Conservation (phyloP, 805 yeast genomes). For the Lipomyces lipofer region DNA sequence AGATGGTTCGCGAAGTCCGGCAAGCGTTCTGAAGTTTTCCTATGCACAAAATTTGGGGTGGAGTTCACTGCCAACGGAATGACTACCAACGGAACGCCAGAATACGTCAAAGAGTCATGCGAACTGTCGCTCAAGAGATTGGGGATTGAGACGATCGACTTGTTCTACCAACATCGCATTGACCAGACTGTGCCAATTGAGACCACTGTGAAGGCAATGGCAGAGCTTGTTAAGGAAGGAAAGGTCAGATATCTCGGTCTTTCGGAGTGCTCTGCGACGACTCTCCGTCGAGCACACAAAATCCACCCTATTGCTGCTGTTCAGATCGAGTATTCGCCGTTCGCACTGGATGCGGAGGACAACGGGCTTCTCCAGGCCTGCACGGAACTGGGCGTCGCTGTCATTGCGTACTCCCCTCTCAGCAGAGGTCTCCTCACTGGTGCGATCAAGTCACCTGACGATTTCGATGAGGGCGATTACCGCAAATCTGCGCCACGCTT, state of each 20-base stretch:
- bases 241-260: conserved; percentile 69
- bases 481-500: conserved; percentile 58
- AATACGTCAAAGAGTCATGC: conserved; percentile 17
- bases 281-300: conserved; percentile 59
- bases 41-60: conserved; percentile 65
- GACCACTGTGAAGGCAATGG: conserved; percentile 56
- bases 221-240: conserved; percentile 64
- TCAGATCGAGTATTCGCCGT: conserved; percentile 77
- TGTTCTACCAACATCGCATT: conserved; percentile 74
- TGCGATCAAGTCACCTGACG: conserved; percentile 46
- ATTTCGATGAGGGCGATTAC: conserved; percentile 56
- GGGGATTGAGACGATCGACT: conserved; percentile 43
- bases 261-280: conserved; percentile 66
- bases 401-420: conserved; percentile 81
- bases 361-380: conserved; percentile 67
- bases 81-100: conserved; percentile 31
- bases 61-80: conserved; percentile 32
- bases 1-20: conserved; percentile 54
- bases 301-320: conserved; percentile 62
- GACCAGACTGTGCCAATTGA: conserved; percentile 59
- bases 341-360: conserved; percentile 56
- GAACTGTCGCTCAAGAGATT: conserved; percentile 26
- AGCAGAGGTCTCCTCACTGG: conserved; percentile 81
- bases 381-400: conserved; percentile 59
- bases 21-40: conserved; percentile 50